Base-by-base conservation (phyloP, 148 eudicot genomes). In the Vaccinium darrowii region DNA sequence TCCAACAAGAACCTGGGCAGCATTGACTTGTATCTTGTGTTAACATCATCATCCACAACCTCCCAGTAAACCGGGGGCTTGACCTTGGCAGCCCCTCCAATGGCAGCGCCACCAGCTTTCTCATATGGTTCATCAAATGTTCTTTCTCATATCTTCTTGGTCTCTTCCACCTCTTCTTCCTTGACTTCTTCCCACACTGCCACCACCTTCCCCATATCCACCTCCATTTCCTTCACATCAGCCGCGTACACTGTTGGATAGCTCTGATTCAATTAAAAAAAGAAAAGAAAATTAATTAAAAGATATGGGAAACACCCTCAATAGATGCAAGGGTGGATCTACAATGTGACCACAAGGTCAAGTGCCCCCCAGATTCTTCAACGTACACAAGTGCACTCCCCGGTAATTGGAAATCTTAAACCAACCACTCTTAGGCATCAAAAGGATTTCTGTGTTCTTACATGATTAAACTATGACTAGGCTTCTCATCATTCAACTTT, bases 71-170 rank as follows among this genome's bases (percentile, higher is more conserved):
- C 52, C 30, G 89, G 92, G 39, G 84, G 87, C 73, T 90, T 84
- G 54, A 85, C 87, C 75, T 81, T 65, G 72, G 73, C 75, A 84
- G 75, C 60, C 62, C 86, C 83, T 77, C 47, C 83, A 56, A 83
- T 83, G 87, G 84, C 88, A 49, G 67, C 69, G 30, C 93, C 92
- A 53, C 99, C 99, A 58, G 99, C 95, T 92, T 95, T 96, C 91
- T 93, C 97, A 83, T 95, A 96, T 21, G 98, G 98, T 83, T 92
- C 94, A 87, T 93, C 91, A 88, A 92, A 96, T 23, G 77, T 88
- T 71, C 85, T 86, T 84, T 96, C 97, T 98, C 99, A 96, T 23
- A 93, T 88, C 87, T 85, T 90, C 83, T 90, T 95, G n/a, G 90
- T 93, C 86, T 90, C 87, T 75, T 92, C 90, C 13, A 91, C 85